Base-by-base conservation (phyloP, 2,329 filamentous ascomycete species). In the Talaromyces funiculosus region DNA sequence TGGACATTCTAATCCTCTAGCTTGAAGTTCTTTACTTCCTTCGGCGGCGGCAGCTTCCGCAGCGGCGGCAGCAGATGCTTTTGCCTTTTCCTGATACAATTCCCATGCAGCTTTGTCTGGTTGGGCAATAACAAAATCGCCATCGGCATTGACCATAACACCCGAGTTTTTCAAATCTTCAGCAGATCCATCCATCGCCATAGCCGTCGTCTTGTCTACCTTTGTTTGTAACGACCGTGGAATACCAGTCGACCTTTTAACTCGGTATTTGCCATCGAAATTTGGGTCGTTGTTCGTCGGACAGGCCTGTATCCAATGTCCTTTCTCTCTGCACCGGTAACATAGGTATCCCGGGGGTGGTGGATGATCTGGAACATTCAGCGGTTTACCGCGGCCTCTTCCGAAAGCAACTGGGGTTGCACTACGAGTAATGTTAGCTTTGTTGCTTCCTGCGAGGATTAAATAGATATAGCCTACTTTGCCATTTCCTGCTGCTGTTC, bases 231-330 rank as follows among this genome's bases (percentile, higher is more conserved):
- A 95, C 1, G 93, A 97, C 65, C 91, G 89, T 18, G 94, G 94
- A 67, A 99, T 99, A 66, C 94, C 94, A 43, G 94, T 99, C 4
- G 94, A 97, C 63, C 93, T 88, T 81, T 97, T 97, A 65, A 97
- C 90, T 63, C 93, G 87, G 54, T 92, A 91, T 58, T 91, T 89
- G 67, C 92, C 92, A 77, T 99, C 94, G 75, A 92, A 97, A 63
- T 92, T 92, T 3, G 94, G 93, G 67, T 99, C 92, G 73, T 96
- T 91, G 74, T 99, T 99, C n/a, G 93, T 99, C 6, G 94, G 94
- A 71, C 94, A 99, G 57, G 90, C 85, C 77, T 97, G 93, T 64
- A 99, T 99, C 93, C 93, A 99, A 75, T 99, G 94, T n/a, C 92
- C 94, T 78, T 97, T 97, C 75, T 97, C 89, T 63, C 92, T 90